Evolutionary conservation across 2,329 filamentous ascomycete species (phyloP), one percentile per base, ranked within the genome.

Genomic region (Penicillium digitatum): DNA sequence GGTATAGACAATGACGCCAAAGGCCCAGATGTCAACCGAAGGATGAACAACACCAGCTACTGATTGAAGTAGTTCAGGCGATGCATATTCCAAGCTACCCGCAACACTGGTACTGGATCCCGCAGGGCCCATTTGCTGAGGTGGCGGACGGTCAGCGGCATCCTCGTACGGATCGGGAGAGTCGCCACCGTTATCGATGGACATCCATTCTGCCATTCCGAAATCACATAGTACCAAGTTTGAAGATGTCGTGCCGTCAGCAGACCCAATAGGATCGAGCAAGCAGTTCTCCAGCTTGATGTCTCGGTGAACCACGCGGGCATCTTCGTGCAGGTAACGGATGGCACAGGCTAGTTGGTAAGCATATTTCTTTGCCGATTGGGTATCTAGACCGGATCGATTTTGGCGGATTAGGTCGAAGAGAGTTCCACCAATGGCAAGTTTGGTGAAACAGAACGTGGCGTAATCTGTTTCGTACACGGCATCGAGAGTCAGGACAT

Each of bases 211-310:
- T 12, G 85, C 84, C 76, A 88, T 85, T 45, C 85, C 85, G 65
- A 88, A 88, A 66, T 88, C 85, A 69, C 84, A 87, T 5, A 88
- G 76, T 5, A 86, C 79, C 7, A 88, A 66, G 34, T 80, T 79
- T 9, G 82, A 83, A 16, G 80, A 78, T 35, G 80, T 74, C 0
- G 69, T 70, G 10, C 76, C 77, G 5, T 79, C 77, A 8, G 77
- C 67, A 3, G 76, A 72, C 6, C 73, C 73, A 18, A 79, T 74
- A 60, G 81, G 79, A 62, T 87, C 83, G 34, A 87, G 64, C 2
- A 88, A 78, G 61, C 84, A 87, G 60, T 88, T 88, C 65, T 88
- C 85, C 24, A 87, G 78, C 68, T 88, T 88, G 66, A 88, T 80
- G 66, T 88, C 85, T 45, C 85, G 79, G 66, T 88, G 85, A 24